Evolutionary conservation across 345 rosid species (phyloP), one percentile per base, ranked within the genome.

Genomic region (Raphanus sativus): DNA sequence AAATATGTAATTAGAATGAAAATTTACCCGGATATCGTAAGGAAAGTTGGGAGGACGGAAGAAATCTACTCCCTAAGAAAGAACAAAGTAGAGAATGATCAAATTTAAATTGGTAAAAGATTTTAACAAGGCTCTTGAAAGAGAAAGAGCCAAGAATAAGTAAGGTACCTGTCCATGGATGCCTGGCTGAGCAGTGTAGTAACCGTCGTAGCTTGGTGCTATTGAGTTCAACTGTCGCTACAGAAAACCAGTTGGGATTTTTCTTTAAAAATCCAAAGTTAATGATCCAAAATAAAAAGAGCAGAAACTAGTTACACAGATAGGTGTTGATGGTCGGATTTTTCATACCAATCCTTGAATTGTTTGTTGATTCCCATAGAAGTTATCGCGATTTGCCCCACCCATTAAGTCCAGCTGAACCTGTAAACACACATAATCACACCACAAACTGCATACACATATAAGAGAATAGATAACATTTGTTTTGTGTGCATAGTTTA

Each of bases 341-440:
- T 7, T 36, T 80, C 86, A 73, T 84, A 88, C 89, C 89, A 86
- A 82, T 64, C 89, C 89, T 76, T 84, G 90, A 8, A 86, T 81
- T 38, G 83, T 70, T 74, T 85, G 89, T 68, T 75, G 92, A 80
- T 80, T 85, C 73, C 79, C 88, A 69, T 78, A 86, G 79, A 82
- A 88, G 60, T 65, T 77, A 79, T 88, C 86, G 0, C 86, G 88
- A 52, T 26, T 77, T 40, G 91, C 83, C 48, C 81, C 48, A 40
- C 48, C 90, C 90, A 88, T 86, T 77, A 88, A 71, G 80, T 88
- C 86, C 54, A 88, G 80, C 70, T 84, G 92, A 50, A 88, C 90
- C 90, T 88, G 79, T 59, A 73, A 74, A 71, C 78, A 74, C 13
- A 74, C 13, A 65, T 34, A 50, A 69, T 64, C 54, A 15, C 36